Percentiles rank a stretch among this genome's conserved stretches.
These are phyloP conservation scores for Tephrocybe sp. DNA, from an alignment of 768 basidiomycete species.

Conservation along the genomic window DNA sequence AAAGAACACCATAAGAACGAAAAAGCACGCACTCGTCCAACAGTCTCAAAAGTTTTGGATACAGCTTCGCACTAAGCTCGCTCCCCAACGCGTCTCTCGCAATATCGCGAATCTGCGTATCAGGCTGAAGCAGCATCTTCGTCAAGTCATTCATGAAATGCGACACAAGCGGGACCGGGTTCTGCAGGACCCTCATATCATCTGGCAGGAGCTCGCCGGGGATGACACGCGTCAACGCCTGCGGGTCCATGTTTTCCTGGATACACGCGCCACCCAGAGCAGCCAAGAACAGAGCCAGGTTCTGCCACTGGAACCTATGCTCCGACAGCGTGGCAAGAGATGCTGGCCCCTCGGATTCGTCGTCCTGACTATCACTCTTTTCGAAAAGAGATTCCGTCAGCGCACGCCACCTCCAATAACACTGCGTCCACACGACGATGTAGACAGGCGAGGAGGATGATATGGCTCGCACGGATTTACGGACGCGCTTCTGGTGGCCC, in stretches of 20 bases:
- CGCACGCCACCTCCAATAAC: conserved; percentile 70
- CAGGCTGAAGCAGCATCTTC: conserved; percentile 61
- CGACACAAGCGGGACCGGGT: conserved; percentile 57
- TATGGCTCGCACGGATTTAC: conserved; percentile 65
- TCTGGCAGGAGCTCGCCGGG: conserved; percentile 64
- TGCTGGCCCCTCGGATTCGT: conserved; percentile 20
- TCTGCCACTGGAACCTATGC: conserved; percentile 79
- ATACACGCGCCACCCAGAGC: conserved; percentile 69
- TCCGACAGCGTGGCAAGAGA: conserved; percentile 41
- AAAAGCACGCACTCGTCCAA: conserved; percentile 63
- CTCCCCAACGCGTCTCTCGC: conserved; percentile 78
- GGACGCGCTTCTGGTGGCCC: conserved; percentile 76
- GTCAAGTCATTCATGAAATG: conserved; percentile 68
- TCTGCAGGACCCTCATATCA: conserved; percentile 60
- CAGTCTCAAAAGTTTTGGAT: conserved; percentile 62
- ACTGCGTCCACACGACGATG: conserved; percentile 81
- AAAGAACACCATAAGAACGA: neutral
- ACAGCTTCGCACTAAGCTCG: conserved; percentile 72
- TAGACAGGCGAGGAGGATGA: conserved; percentile 64
- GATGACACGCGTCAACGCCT: conserved; percentile 51
- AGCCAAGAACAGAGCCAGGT: conserved; percentile 74
- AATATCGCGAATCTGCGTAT: conserved; percentile 68
- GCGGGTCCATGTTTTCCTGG: conserved; percentile 46
- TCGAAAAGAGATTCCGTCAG: conserved; percentile 59
- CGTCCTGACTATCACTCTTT: conserved; percentile 28